A percentile compares a stretch with the other conserved stretches of the same genome.
Evolutionary conservation across 768 basidiomycete species (phyloP).

Genomic region (Russula virescens): DNA sequence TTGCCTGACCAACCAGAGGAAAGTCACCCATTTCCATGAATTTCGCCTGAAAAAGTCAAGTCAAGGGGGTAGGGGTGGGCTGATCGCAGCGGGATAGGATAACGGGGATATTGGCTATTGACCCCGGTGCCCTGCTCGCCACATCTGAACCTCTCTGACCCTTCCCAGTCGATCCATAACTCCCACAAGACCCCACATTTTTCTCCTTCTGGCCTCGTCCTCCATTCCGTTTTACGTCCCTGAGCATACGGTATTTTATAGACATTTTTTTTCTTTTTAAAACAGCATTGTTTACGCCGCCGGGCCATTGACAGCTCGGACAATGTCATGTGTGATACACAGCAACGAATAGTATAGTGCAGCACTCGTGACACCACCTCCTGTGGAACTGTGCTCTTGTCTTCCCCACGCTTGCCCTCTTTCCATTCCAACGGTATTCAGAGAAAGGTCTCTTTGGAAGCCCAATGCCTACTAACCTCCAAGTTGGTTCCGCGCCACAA

Average conservation of each 20-base stretch:
- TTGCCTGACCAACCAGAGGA: too few relatives aligned
- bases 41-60: too few relatives aligned
- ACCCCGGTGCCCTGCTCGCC: too few relatives aligned
- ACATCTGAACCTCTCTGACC: background rate
- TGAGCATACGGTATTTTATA: background rate
- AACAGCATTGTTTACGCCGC: background rate
- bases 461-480: background rate
- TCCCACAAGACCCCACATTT: background rate
- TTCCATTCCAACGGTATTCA: too few relatives aligned
- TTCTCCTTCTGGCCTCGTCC: background rate
- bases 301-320: background rate
- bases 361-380: too few relatives aligned
- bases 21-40: too few relatives aligned
- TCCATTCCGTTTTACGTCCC: background rate
- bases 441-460: background rate
- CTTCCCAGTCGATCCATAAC: background rate
- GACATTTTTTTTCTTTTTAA: background rate
- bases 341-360: too few relatives aligned
- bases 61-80: too few relatives aligned
- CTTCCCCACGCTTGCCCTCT: too few relatives aligned
- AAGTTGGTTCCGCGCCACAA: constrained; percentile 16
- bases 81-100: too few relatives aligned
- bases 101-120: background rate
- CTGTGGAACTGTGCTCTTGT: too few relatives aligned
- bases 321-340: too few relatives aligned